These are phyloP conservation scores for Incumbomyces delicatus DNA, from an alignment of 2,329 filamentous ascomycete genomes.

Conservation along the genomic window DNA sequence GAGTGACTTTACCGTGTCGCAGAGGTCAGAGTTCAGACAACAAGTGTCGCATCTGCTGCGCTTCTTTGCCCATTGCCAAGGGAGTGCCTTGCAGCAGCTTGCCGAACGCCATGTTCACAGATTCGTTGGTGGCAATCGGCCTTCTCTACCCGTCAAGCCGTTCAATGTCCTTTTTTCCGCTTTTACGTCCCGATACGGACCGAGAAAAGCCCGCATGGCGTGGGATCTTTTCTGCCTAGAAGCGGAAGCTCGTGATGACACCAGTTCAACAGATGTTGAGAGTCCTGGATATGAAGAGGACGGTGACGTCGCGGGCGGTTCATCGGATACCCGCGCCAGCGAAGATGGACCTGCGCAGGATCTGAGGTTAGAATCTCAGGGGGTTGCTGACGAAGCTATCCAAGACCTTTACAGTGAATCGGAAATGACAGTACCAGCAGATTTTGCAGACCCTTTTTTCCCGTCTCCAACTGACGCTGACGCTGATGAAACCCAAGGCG, in stretches of 20 bases:
- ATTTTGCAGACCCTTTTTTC: too few relatives aligned
- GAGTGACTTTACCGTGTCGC: slow-evolving; percentile 11
- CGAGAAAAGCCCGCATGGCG: slow-evolving; percentile 36
- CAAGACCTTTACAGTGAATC: too few relatives aligned
- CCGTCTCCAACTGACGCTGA: too few relatives aligned
- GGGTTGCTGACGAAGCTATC: too few relatives aligned
- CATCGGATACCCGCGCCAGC: neutral
- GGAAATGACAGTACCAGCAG: too few relatives aligned
- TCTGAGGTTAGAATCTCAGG: too few relatives aligned
- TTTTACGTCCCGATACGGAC: slow-evolving; percentile 42
- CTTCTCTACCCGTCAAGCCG: slow-evolving; percentile 8
- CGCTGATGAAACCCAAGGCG: too few relatives aligned
- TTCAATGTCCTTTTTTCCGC: slow-evolving; percentile 36
- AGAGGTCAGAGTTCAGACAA: slow-evolving; percentile 14
- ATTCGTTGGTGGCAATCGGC: slow-evolving; percentile 14
- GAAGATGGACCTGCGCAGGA: too few relatives aligned
- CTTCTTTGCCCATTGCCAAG: slow-evolving; percentile 9
- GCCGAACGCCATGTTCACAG: slow-evolving; percentile 8
- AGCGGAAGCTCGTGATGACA: slow-evolving; percentile 7
- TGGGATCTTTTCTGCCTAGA: slow-evolving; percentile 40
- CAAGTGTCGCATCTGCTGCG: slow-evolving; percentile 17
- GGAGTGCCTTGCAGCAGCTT: slow-evolving; percentile 7
- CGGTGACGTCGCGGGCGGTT: neutral
- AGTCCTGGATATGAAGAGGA: neutral
- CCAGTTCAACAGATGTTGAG: neutral